These are phyloP conservation scores for Aspergillus sp. DNA, from an alignment of 2,329 filamentous ascomycete species.

Conservation along the genomic window DNA sequence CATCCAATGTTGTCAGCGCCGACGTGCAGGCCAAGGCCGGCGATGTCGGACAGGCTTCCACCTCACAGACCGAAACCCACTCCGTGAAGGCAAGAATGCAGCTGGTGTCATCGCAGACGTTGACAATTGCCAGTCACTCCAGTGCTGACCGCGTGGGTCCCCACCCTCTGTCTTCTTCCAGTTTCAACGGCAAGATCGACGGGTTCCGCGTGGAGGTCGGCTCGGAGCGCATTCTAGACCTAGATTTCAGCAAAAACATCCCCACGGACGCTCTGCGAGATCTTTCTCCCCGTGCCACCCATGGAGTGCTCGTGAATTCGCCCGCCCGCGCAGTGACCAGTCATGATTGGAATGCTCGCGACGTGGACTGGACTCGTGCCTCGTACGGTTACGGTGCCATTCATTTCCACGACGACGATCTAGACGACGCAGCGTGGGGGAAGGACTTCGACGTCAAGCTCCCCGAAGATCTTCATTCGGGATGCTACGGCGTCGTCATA, in stretches of 20 bases:
- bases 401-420: constrained; percentile 42
- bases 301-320: constrained; percentile 33
- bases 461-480: constrained; percentile 30
- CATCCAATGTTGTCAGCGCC: background rate
- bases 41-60: background rate
- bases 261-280: constrained; percentile 8
- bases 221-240: background rate
- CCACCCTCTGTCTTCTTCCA: background rate
- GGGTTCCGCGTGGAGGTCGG: background rate
- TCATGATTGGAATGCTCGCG: constrained; percentile 33
- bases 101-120: background rate
- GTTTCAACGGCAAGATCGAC: constrained; percentile 4
- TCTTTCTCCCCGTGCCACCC: constrained; percentile 21
- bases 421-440: constrained; percentile 38
- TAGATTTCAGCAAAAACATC: constrained; percentile 4
- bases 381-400: constrained; percentile 38
- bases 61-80: background rate
- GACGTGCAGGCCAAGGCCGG: background rate
- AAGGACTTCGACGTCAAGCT: constrained; percentile 30
- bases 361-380: constrained; percentile 33
- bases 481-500: constrained; percentile 13
- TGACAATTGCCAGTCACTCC: constrained; percentile 1
- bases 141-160: background rate
- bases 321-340: constrained; percentile 35
- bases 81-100: background rate